These are phyloP conservation scores for Wickerhamiella parazyma DNA, from an alignment of 805 yeast genomes.

Conservation along the genomic window DNA sequence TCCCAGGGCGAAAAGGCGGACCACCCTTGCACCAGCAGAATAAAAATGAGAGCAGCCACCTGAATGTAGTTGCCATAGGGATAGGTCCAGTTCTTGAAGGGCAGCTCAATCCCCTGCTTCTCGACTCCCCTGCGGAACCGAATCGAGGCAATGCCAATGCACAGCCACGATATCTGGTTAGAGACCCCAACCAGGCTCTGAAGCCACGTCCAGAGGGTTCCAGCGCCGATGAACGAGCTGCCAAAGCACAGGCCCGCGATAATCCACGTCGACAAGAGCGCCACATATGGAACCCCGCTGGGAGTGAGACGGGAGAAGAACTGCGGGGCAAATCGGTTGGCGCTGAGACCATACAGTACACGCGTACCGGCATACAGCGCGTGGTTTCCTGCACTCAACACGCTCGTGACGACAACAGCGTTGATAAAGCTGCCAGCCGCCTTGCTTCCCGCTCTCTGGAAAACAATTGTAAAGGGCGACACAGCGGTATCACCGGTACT, in stretches of 20 bases:
- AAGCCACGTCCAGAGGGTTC: slow-evolving; percentile 42
- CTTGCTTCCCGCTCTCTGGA: slow-evolving; percentile 32
- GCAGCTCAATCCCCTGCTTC: slow-evolving; percentile 31
- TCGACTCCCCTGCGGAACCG: slow-evolving; percentile 38
- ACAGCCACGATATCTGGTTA: slow-evolving; percentile 50
- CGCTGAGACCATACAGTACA: slow-evolving; percentile 45
- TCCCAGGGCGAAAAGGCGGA: slow-evolving; percentile 52
- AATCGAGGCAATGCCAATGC: slow-evolving; percentile 39
- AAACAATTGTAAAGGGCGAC: slow-evolving; percentile 34
- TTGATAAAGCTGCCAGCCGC: slow-evolving; percentile 39
- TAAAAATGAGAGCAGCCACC: slow-evolving; percentile 33
- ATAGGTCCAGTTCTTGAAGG: slow-evolving; percentile 36
- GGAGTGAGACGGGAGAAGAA: slow-evolving; percentile 34
- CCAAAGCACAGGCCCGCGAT: slow-evolving; percentile 48
- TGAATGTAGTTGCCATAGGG: slow-evolving; percentile 41
- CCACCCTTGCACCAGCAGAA: slow-evolving; percentile 53
- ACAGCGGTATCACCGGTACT: slow-evolving; percentile 31
- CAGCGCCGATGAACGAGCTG: slow-evolving; percentile 39
- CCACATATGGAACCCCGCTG: slow-evolving; percentile 42
- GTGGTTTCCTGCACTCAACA: slow-evolving; percentile 53
- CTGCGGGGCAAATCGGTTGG: slow-evolving; percentile 45
- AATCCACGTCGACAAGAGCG: slow-evolving; percentile 35
- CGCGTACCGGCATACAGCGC: slow-evolving; percentile 55
- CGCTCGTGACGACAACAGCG: slow-evolving; percentile 46
- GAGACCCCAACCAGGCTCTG: slow-evolving; percentile 49